phyloP scores from a whole-genome alignment of 2,329 filamentous ascomycete genomes.

The Nannizziopsis barbatae region DNA sequence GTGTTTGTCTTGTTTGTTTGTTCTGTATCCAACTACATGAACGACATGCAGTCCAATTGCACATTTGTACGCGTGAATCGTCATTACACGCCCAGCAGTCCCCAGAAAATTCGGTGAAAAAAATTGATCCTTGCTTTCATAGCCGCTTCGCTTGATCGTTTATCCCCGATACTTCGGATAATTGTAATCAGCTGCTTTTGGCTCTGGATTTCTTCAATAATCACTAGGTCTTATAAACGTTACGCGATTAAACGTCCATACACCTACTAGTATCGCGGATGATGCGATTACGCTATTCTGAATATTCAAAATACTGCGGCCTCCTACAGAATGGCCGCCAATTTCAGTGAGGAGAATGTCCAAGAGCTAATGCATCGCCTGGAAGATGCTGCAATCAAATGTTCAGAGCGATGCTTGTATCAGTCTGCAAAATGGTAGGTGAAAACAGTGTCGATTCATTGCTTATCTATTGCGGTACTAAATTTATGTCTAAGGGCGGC shows the following conservation, averaged over 20 bases:
- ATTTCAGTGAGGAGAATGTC: slow-evolving; percentile 29
- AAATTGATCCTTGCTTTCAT: too few relatives aligned
- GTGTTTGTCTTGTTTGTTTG: slow-evolving; percentile 7
- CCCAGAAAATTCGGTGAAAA: too few relatives aligned
- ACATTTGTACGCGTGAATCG: too few relatives aligned
- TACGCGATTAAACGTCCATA: too few relatives aligned
- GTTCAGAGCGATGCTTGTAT: slow-evolving; percentile 88
- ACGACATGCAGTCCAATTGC: not conserved
- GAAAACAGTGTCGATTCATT: not conserved
- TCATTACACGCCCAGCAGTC: too few relatives aligned
- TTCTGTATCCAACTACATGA: not conserved
- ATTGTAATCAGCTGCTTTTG: too few relatives aligned
- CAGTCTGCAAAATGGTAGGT: slow-evolving; percentile 88
- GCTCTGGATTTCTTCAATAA: too few relatives aligned
- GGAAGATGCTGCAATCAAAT: slow-evolving; percentile 77
- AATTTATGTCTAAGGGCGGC: slow-evolving; percentile 57
- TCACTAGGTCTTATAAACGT: too few relatives aligned
- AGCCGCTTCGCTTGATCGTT: too few relatives aligned
- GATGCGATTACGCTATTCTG: too few relatives aligned
- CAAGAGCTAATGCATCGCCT: slow-evolving; percentile 59
- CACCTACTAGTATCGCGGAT: too few relatives aligned
- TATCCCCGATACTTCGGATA: too few relatives aligned
- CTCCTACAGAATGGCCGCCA: slow-evolving; percentile 23
- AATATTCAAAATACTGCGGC: not conserved
- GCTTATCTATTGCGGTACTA: not conserved